These are phyloP conservation scores for Zymoseptoria pseudotritici DNA, from an alignment of 2,329 filamentous ascomycete genomes.

Conservation along the genomic window DNA sequence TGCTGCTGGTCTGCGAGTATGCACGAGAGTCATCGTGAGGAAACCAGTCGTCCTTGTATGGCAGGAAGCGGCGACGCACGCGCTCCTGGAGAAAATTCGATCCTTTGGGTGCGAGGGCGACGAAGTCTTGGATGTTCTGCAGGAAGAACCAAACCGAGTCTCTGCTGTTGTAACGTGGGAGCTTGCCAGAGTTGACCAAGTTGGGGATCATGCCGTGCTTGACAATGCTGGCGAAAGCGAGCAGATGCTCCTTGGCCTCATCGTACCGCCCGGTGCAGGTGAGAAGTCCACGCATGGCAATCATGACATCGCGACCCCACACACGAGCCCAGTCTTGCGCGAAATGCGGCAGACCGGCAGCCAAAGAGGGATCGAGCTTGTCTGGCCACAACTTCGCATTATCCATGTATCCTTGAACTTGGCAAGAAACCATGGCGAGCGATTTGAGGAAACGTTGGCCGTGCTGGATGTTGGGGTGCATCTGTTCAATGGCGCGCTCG, in stretches of 20 bases:
- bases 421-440: conserved; percentile 82
- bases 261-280: conserved; percentile 81
- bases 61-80: conserved; percentile 77
- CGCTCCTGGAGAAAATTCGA: conserved; percentile 64
- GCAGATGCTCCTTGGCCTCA: conserved; percentile 88
- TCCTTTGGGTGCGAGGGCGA: conserved; percentile 71
- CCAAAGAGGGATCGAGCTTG: conserved; percentile 76
- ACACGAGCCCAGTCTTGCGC: conserved; percentile 89
- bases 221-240: conserved; percentile 88
- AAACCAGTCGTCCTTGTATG: conserved; percentile 96
- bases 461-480: conserved; percentile 67
- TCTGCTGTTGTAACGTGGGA: conserved; percentile 87
- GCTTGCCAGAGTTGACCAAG: conserved; percentile 73
- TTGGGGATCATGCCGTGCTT: conserved; percentile 99
- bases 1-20: conserved; percentile 74
- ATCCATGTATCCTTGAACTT: conserved; percentile 81
- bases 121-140: conserved; percentile 92
- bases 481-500: conserved; percentile 68
- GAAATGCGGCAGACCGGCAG: conserved; percentile 91
- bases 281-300: conserved; percentile 85
- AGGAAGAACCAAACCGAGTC: conserved; percentile 98
- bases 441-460: conserved; percentile 86
- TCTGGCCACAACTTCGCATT: conserved; percentile 86
- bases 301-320: conserved; percentile 97
- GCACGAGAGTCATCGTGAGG: conserved; percentile 70